Evolutionary conservation across 164 flowering plant species (phyloP).

Genomic region (Magnolia changhungtana): DNA sequence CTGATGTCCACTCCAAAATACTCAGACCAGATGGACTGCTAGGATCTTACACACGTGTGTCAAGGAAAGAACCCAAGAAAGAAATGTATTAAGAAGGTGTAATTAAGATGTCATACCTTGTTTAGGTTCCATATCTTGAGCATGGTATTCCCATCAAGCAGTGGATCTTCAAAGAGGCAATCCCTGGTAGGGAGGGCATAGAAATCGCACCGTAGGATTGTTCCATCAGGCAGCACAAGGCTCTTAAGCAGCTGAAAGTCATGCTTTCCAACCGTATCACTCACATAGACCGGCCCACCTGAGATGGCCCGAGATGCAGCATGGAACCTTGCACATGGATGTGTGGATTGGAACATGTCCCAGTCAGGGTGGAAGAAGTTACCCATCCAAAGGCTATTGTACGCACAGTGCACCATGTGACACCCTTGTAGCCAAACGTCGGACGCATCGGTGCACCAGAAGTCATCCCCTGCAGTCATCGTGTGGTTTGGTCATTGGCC

Average conservation of each 20-base stretch:
- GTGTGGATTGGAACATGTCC: conserved; percentile 94
- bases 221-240: conserved; percentile 72
- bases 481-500: too few species aligned
- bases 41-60: too few species aligned
- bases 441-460: conserved; percentile 77
- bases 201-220: conserved; percentile 58
- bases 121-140: conserved; percentile 91
- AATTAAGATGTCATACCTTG: conserved; percentile 26
- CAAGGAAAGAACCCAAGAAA: too few species aligned
- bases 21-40: too few species aligned
- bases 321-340: conserved; percentile 81
- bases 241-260: conserved; percentile 61
- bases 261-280: conserved; percentile 73
- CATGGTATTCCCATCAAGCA: conserved; percentile 79
- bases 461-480: conserved; percentile 61
- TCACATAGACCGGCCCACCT: conserved; percentile 81
- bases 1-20: too few species aligned
- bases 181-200: conserved; percentile 77
- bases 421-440: conserved; percentile 93
- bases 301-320: conserved; percentile 90
- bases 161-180: conserved; percentile 73
- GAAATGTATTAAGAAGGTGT: too few species aligned
- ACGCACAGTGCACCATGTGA: conserved; percentile 91
- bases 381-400: conserved; percentile 93
- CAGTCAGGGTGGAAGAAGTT: conserved; percentile 87